Evolutionary conservation across 306 rosid genomes (phyloP), one percentile per base, ranked within the genome.

Genomic region (Hippophae rhamnoides): DNA sequence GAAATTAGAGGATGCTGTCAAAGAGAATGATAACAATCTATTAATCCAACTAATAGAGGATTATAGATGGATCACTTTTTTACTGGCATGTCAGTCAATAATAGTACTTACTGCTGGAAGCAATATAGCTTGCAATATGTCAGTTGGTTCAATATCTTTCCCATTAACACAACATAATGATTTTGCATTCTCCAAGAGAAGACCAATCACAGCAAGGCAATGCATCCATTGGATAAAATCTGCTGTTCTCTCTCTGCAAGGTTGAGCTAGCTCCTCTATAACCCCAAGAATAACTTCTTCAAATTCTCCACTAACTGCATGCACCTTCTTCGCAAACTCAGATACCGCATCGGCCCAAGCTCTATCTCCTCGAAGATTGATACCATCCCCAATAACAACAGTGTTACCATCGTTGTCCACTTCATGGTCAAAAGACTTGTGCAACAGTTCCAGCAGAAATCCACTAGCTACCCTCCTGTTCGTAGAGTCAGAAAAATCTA

Each of bases 191-290:
- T 85, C 94, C 71, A 92, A 81, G 75, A 84, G 66, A 74, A 92
- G 93, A 49, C 93, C 80, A 41, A 72, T 69, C 72, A 87, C 92
- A 12, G 96, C 72, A 69, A 90, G 90, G 61, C 84, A 78, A 74
- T 90, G 96, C 78, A 90, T 85, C 98, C 98, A 85, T 79, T 83
- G 95, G 68, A 85, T 73, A 75, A 68, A 83, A 80, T 79, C 72
- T 44, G 98, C 96, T 54, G 85, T 83, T 79, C 98, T 81, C 72
- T 87, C 98, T 76, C 94, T 81, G 78, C 98, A 87, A 64, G 98
- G 89, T 66, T 60, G 84, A 80, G 84, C 88, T 40, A 92, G 86
- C 75, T 78, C 77, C 71, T 80, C 93, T 55, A 83, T 70, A 61
- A 86, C 76, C 65, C 77, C 76, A 57, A 92, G 82, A 76, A 85